Base-by-base conservation (phyloP, 1,284 basidiomycete genomes). In the Ustilago hordei region DNA sequence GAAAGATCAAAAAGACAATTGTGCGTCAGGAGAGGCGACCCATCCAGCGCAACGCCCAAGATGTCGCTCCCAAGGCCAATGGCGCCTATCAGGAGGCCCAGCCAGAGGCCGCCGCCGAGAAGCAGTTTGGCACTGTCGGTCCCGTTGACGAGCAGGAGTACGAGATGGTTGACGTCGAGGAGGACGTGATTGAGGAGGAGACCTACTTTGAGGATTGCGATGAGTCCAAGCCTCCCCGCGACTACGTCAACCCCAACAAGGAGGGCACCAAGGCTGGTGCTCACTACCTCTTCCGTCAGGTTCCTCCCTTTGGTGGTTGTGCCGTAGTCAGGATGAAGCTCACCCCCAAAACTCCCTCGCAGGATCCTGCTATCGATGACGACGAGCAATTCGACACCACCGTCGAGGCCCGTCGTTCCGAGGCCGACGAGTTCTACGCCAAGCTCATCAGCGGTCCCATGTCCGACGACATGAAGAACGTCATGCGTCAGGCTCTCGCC, bases 371-470 rank as follows among this genome's bases (percentile, higher is more conserved):
- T 55, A 89, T 97, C 69, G 90, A 93, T 65, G 95, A 98, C 82
- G 96, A 99, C 85, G 91, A 91, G 66, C 84, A 91, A 32, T 99
- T 98, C 81, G 96, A 99, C 83, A 92, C 92, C 80, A 90, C 90
- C 43, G 89, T 99, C 53, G 96, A 98, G 63, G 57, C 74, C 15
- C 76, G 85, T 93, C 95, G 86, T 89, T 90, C 92, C 75, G 96
- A 99, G 86, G 93, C 95, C 9, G 94, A 98, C 86, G 96, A 99
- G 87, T 99, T 99, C 86, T 99, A 98, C 87, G 89, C 90, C 59
- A 89, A 91, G 15, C 89, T 98, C 65, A 91, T 92, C 57, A 69
- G 66, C 45, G 79, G 78, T 4, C 91, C 92, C 12, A 91, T 96
- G 84, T 93, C 90, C 76, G 95, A 97, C 71, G 96, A 99, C 87